Evolutionary conservation across 352 stramenopile genomes (phyloP).

Genomic region (Porosira glacialis): DNA sequence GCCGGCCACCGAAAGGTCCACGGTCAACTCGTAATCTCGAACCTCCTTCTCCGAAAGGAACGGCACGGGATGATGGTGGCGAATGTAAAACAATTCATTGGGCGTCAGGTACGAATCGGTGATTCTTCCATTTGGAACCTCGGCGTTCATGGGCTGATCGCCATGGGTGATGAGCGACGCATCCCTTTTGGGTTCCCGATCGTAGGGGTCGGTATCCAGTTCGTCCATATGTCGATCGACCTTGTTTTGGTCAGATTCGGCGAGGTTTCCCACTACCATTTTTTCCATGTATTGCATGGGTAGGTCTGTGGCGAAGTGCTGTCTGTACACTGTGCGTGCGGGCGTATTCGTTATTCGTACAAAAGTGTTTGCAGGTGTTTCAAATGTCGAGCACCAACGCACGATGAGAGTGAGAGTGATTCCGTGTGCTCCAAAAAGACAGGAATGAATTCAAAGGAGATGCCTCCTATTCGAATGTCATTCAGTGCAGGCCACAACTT

Average conservation of each 20-base stretch:
- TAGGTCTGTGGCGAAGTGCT: slow-evolving; percentile 79
- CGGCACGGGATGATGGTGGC: slow-evolving; percentile 96
- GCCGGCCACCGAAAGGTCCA: slow-evolving; percentile 57
- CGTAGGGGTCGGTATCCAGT: slow-evolving; percentile 82
- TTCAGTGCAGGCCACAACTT: slow-evolving; percentile 86
- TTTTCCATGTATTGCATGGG: slow-evolving; percentile 86
- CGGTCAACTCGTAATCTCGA: slow-evolving; percentile 82
- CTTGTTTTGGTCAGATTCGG: slow-evolving; percentile 78
- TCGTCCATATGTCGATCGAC: neutral
- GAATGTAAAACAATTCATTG: slow-evolving; percentile 95
- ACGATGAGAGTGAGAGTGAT: too few species aligned
- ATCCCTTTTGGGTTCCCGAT: slow-evolving; percentile 84
- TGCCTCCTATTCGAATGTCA: slow-evolving; percentile 84
- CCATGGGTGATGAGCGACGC: slow-evolving; percentile 85
- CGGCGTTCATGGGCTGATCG: slow-evolving; percentile 88
- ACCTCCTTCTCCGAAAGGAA: slow-evolving; percentile 81
- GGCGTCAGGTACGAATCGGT: slow-evolving; percentile 92
- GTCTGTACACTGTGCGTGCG: neutral
- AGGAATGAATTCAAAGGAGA: too few species aligned
- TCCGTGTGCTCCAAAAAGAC: too few species aligned
- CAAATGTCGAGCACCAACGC: too few species aligned
- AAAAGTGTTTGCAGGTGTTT: too few species aligned
- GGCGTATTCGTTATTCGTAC: neutral
- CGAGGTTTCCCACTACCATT: slow-evolving; percentile 85
- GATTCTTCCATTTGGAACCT: slow-evolving; percentile 87